Evolutionary conservation across 2,329 filamentous ascomycete species (phyloP).

Genomic region (Dactylonectria estremocensis): DNA sequence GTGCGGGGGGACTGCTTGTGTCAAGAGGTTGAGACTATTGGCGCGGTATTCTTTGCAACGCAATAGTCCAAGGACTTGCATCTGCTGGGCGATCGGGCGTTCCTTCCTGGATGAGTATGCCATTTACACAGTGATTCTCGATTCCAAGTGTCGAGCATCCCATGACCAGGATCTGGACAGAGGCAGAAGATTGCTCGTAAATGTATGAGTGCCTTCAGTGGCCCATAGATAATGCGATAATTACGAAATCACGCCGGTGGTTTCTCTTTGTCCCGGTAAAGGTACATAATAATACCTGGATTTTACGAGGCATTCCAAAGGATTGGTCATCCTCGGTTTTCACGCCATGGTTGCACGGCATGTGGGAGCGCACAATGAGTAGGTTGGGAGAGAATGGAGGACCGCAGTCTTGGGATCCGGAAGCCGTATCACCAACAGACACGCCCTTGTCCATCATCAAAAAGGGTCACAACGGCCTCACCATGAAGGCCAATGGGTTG

Average conservation of each 20-base stretch:
- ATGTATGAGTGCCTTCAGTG: conserved; percentile 1
- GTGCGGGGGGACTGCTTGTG: conserved; percentile 14
- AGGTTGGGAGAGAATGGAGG: neutral
- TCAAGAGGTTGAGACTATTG: conserved; percentile 14
- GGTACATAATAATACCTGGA: conserved; percentile 19
- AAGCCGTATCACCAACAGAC: too few relatives aligned
- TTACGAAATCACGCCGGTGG: conserved; percentile 10
- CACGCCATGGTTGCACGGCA: conserved; percentile 38
- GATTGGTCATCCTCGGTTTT: conserved; percentile 38
- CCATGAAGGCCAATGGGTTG: too few relatives aligned
- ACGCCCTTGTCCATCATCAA: too few relatives aligned
- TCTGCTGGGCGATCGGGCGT: conserved; percentile 4
- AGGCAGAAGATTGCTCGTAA: conserved; percentile 5
- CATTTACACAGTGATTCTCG: conserved; percentile 16
- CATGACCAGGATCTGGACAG: conserved; percentile 7
- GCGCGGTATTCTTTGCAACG: conserved; percentile 20
- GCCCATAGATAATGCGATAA: neutral
- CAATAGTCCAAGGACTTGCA: conserved; percentile 2
- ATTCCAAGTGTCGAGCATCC: conserved; percentile 7
- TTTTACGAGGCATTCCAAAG: conserved; percentile 28
- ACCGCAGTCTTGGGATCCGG: too few relatives aligned
- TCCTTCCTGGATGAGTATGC: conserved; percentile 6
- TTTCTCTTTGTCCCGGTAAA: conserved; percentile 12
- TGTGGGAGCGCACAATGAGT: conserved; percentile 6
- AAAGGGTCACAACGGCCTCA: too few relatives aligned